These are phyloP conservation scores for Suillus placidus DNA, from an alignment of 768 basidiomycete genomes.

Conservation along the genomic window DNA sequence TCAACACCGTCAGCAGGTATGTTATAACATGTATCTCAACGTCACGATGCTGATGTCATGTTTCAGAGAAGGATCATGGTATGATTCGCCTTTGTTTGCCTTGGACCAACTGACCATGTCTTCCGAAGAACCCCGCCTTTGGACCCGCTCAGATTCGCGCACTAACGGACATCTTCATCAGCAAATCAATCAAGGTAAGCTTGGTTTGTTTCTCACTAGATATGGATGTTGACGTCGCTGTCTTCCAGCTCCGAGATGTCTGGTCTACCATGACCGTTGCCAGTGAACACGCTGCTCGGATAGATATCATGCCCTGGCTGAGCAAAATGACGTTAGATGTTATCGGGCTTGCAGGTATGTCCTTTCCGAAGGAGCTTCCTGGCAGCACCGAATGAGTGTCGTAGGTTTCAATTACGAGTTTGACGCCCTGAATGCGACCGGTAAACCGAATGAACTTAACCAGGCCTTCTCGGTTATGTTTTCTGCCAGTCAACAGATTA, in stretches of 20 bases:
- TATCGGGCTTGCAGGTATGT: constrained; percentile 43
- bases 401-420: constrained; percentile 45
- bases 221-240: background rate
- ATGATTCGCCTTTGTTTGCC: background rate
- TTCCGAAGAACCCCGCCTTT: constrained; percentile 63
- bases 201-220: constrained; percentile 7
- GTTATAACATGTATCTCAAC: background rate
- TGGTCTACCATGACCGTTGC: constrained; percentile 41
- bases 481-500: constrained; percentile 11
- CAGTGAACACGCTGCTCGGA: constrained; percentile 16
- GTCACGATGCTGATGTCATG: background rate
- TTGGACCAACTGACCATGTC: background rate
- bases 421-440: constrained; percentile 30
- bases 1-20: constrained; percentile 44
- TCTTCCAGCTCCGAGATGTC: constrained; percentile 50
- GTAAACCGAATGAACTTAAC: constrained; percentile 33
- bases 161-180: constrained; percentile 57
- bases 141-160: constrained; percentile 60
- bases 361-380: background rate
- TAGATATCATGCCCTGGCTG: constrained; percentile 39
- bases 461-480: constrained; percentile 38
- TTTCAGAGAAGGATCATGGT: constrained; percentile 36
- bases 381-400: background rate
- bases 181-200: constrained; percentile 53
- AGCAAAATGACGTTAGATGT: constrained; percentile 42